Evolutionary conservation across 441 rosid genomes (phyloP), one percentile per base, ranked within the genome.

Genomic region (Populus tomentosa): DNA sequence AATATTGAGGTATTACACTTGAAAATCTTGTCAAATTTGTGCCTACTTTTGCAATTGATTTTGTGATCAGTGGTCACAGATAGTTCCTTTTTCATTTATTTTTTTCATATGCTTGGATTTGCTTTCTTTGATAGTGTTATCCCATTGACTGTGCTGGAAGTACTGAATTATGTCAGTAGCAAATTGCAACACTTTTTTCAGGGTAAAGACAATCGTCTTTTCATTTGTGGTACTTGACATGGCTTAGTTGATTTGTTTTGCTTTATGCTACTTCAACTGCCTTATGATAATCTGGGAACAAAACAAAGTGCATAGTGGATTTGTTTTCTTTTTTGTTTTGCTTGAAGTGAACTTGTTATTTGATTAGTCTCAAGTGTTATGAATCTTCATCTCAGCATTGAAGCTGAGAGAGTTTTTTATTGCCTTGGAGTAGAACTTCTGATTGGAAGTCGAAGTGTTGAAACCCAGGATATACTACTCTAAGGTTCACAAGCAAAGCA

Each of bases 1-100:
- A 77, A 21, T 23, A 8, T 24, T 68, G 66, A 64, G 65, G 70
- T 71, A 77, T 36, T 77, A 69, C 21, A 30, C 26, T 70, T 7
- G 13, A 4, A 67, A 46, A 70, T 75, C 42, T 26, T 30, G 20
- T 7, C 32, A 38, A 32, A 24, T 40, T n/a, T 65, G 50, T 24
- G 36, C 36, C 23, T 24, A 4, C 10, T 7, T 63, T 36, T 66
- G 18, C 20, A 38, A 35, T 67, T 38, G 20, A 24, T 26, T 36
- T 32, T 36, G 16, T 69, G 53, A 16, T 67, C 46, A 10, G 36
- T 18, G 42, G 26, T 63, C 6, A 18, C 20, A 40, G 35, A 24
- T 70, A 20, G 9, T 62, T 70, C 63, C 23, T 6, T 13, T 28
- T 38, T 18, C n/a, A 10, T 18, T 14, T 11, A 46, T 20, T n/a